Percentiles rank a stretch among this genome's conserved stretches.
Conservation (phyloP, 2,329 filamentous ascomycete species). For the Chrysosporium queenslandicum region DNA sequence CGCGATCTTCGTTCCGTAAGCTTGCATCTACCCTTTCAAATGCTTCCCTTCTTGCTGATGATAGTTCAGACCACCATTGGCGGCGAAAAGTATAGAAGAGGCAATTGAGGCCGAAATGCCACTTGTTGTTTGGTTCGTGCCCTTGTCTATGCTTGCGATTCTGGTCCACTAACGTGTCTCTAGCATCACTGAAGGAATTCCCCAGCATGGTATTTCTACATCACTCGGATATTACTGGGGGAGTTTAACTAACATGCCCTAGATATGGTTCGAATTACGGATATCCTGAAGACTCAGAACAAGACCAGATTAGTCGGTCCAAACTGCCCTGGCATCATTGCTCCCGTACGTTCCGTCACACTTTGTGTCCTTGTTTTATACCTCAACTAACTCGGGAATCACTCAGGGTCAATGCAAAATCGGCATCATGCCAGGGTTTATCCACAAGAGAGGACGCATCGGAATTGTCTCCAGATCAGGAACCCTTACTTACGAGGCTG, state of each 20-base stretch:
- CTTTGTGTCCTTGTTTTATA: slow-evolving; percentile 4
- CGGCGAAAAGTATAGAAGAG: slow-evolving; percentile 92
- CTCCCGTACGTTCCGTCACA: slow-evolving; percentile 43
- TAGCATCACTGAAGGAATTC: slow-evolving; percentile 89
- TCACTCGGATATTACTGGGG: neutral
- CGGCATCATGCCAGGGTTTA: slow-evolving; percentile 99
- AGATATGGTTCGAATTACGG: slow-evolving; percentile 99
- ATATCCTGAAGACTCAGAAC: slow-evolving; percentile 92
- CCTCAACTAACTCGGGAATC: neutral
- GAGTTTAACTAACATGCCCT: slow-evolving; percentile 11
- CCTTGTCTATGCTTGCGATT: neutral
- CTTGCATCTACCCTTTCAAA: neutral
- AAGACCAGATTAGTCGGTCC: slow-evolving; percentile 95
- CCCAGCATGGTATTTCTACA: slow-evolving; percentile 65
- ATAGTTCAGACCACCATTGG: slow-evolving; percentile 65
- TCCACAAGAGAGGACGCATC: slow-evolving; percentile 98
- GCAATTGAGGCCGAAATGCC: slow-evolving; percentile 87
- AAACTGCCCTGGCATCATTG: slow-evolving; percentile 98
- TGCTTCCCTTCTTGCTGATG: neutral
- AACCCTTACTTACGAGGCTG: slow-evolving; percentile 97
- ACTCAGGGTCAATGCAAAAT: slow-evolving; percentile 91
- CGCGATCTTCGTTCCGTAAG: slow-evolving; percentile 89
- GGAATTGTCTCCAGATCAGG: slow-evolving; percentile 97
- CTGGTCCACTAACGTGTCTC: slow-evolving; percentile 13
- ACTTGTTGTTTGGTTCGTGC: slow-evolving; percentile 68